Conservation (phyloP, 768 basidiomycete genomes). For the Amanita pallidorosea region DNA sequence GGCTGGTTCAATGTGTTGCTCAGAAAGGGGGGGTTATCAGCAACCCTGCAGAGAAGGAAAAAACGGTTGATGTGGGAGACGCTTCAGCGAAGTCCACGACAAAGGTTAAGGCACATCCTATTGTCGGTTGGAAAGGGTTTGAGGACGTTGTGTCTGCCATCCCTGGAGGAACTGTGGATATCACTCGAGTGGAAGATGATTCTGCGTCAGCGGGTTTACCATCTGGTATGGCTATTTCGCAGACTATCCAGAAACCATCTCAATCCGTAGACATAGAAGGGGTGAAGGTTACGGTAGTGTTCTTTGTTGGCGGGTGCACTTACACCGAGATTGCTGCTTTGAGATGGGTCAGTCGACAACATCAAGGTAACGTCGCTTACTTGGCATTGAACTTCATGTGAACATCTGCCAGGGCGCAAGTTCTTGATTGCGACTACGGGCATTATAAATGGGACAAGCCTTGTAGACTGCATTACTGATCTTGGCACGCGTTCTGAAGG, state of each 20-base stretch:
- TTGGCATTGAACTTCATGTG: slow-evolving; percentile 8
- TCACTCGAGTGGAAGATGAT: slow-evolving; percentile 27
- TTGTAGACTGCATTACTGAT: slow-evolving; percentile 60
- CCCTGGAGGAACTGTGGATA: slow-evolving; percentile 82
- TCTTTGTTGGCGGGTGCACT: slow-evolving; percentile 96
- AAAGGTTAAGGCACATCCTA: slow-evolving; percentile 78
- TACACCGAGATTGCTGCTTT: slow-evolving; percentile 95
- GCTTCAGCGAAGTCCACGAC: slow-evolving; percentile 26
- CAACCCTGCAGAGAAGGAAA: slow-evolving; percentile 60
- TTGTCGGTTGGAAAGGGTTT: slow-evolving; percentile 96
- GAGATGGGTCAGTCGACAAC: slow-evolving; percentile 84
- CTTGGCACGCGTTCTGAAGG: slow-evolving; percentile 10
- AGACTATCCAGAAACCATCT: neutral
- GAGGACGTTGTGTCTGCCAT: slow-evolving; percentile 80
- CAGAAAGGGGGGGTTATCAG: slow-evolving; percentile 87
- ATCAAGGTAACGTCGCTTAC: slow-evolving; percentile 42
- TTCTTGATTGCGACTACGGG: slow-evolving; percentile 90
- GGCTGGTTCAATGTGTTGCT: slow-evolving; percentile 87
- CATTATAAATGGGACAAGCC: slow-evolving; percentile 69
- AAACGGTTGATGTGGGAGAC: slow-evolving; percentile 21
- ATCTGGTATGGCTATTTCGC: slow-evolving; percentile 6
- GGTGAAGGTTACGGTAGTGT: slow-evolving; percentile 79
- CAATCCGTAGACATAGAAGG: slow-evolving; percentile 25
- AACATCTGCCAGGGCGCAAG: slow-evolving; percentile 50
- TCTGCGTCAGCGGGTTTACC: neutral